Base-by-base conservation (phyloP, 78 protist species). In the Creolimax fragrantissima region DNA sequence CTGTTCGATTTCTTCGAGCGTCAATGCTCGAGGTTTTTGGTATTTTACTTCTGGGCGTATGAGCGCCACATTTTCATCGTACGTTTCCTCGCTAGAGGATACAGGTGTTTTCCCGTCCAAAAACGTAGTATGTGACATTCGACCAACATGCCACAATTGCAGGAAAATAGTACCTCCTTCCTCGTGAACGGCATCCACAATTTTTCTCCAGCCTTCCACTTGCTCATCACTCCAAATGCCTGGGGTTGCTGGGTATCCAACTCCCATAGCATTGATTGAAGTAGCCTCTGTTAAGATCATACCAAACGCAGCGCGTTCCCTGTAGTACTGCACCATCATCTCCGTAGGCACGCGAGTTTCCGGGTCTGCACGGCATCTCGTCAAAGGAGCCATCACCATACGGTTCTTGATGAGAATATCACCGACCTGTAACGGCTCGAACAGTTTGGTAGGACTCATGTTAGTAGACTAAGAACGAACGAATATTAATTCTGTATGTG, bases 141-240 rank as follows among this genome's bases (percentile, higher is more conserved):
- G 92, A 37, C 95, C 95, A 35, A 3, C 3, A 89, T 94, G 95
- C 94, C 94, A 94, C 43, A 94, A 90, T 90, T 94, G 95, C 44
- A n/a, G 3, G 11, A 94, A 44, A 89, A 94, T 92, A 45, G 4
- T 32, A 36, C 95, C 95, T 41, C 88, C 88, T 58, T 91, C 47
- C 17, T n/a, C 91, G 81, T 95, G 96, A 7, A 95, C 96, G 4
- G 93, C 95, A 5, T 91, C 85, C 3, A 45, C 58, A 66, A 95
- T 92, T 42, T 5, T 11, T 91, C 85, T 88, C 96, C 96, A 95
- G 35, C 85, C 96, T 35, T 24, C 93, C 7, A 35, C 89, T 45
- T 95, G 95, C 81, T 88, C 95, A 36, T 84, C 35, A 41, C 89
- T 92, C 85, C 5, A 92, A 74, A 93, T 88, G 45, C 93, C 93